Conservation (phyloP, 805 yeast species). For the Starmera amethionina region DNA sequence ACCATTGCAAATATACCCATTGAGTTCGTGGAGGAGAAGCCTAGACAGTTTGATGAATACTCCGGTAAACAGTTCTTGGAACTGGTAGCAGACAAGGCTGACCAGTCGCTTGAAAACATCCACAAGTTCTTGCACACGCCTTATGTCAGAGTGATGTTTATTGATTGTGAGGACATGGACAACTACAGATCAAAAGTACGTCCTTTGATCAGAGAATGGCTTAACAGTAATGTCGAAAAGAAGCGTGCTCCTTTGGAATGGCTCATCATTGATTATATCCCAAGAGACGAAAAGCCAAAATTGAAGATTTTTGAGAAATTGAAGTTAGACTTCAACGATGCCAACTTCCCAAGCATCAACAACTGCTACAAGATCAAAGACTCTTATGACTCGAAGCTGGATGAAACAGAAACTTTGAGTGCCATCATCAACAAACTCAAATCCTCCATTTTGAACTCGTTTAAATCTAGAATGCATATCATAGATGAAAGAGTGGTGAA, state of each 20-base stretch:
- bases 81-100: background rate
- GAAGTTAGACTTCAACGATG: slow-evolving; percentile 35
- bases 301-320: slow-evolving; percentile 46
- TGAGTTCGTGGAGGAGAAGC: slow-evolving; percentile 47
- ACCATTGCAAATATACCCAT: slow-evolving; percentile 54
- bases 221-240: slow-evolving; percentile 30
- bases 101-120: background rate
- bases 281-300: slow-evolving; percentile 29
- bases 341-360: slow-evolving; percentile 11
- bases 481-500: background rate
- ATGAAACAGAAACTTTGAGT: slow-evolving; percentile 42
- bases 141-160: slow-evolving; percentile 58
- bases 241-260: slow-evolving; percentile 44
- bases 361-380: slow-evolving; percentile 28
- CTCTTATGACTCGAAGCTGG: slow-evolving; percentile 17
- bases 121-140: slow-evolving; percentile 24
- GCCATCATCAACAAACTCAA: slow-evolving; percentile 35
- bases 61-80: background rate
- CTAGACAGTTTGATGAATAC: slow-evolving; percentile 20
- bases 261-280: slow-evolving; percentile 46
- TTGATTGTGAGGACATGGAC: slow-evolving; percentile 59
- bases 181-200: slow-evolving; percentile 71
- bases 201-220: slow-evolving; percentile 79
- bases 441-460: slow-evolving; percentile 40
- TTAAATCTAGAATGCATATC: slow-evolving; percentile 32